Percentiles rank a stretch among this genome's conserved stretches.
phyloP scores from a whole-genome alignment of 495 filamentous ascomycete genomes.

The Xeromyces bisporus region DNA sequence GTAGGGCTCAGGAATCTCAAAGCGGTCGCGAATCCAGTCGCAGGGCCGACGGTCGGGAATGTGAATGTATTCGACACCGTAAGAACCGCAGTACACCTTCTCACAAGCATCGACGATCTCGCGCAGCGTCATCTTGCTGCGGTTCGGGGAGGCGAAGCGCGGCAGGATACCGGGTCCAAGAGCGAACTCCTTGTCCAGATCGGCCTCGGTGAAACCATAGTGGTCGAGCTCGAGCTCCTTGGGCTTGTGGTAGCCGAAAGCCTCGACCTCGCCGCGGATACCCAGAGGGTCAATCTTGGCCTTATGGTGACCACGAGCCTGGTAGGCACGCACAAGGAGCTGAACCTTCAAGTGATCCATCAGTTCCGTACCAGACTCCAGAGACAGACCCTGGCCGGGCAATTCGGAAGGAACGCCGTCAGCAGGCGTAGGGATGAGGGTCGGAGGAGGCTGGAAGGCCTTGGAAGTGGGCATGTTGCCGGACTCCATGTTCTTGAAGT shows the following conservation, averaged over 20 bases:
- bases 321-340: slow-evolving; percentile 88
- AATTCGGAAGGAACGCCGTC: slow-evolving; percentile 63
- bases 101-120: slow-evolving; percentile 92
- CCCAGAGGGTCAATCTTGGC: slow-evolving; percentile 92
- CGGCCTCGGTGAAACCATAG: slow-evolving; percentile 88
- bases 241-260: slow-evolving; percentile 74
- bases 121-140: slow-evolving; percentile 88
- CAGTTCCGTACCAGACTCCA: slow-evolving; percentile 63
- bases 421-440: slow-evolving; percentile 61
- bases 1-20: slow-evolving; percentile 88
- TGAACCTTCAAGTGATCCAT: slow-evolving; percentile 98
- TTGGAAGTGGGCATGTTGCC: slow-evolving; percentile 94
- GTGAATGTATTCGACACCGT: slow-evolving; percentile 96
- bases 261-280: slow-evolving; percentile 71
- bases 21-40: slow-evolving; percentile 89
- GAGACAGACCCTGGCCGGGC: slow-evolving; percentile 47
- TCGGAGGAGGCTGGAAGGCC: slow-evolving; percentile 91
- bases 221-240: slow-evolving; percentile 85
- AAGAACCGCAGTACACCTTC: slow-evolving; percentile 88
- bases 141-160: slow-evolving; percentile 69
- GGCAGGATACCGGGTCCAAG: slow-evolving; percentile 93
- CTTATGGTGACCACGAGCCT: slow-evolving; percentile 95
- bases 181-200: slow-evolving; percentile 80
- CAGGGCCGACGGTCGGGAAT: slow-evolving; percentile 95
- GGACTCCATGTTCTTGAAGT: slow-evolving; percentile 98